phyloP scores from a whole-genome alignment of 2,329 filamentous ascomycete genomes.

The Elsinoe ampelina region DNA sequence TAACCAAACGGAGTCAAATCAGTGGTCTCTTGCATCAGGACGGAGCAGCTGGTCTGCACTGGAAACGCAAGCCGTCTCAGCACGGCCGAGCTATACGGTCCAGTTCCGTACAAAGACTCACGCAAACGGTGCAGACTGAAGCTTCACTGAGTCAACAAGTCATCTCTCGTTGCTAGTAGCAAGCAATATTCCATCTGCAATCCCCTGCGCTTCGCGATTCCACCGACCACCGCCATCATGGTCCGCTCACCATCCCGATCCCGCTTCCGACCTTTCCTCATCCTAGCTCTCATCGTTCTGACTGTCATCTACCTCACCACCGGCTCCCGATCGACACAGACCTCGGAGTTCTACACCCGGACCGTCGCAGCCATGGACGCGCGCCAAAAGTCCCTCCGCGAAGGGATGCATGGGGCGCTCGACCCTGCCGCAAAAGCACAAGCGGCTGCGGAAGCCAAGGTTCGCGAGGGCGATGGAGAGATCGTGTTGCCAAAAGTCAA shows the following conservation, averaged over 20 bases:
- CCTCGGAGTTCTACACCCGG: constrained; percentile 48
- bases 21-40: neutral
- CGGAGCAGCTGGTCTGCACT: neutral
- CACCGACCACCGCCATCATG: constrained; percentile 5
- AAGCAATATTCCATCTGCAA: neutral
- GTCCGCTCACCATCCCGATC: constrained; percentile 12
- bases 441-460: constrained; percentile 18
- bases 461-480: constrained; percentile 6
- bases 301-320: constrained; percentile 64
- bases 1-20: neutral
- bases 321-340: constrained; percentile 44
- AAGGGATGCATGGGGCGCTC: neutral
- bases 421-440: constrained; percentile 15
- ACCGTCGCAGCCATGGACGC: constrained; percentile 47
- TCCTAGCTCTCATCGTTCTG: constrained; percentile 55
- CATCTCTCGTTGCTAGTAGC: neutral
- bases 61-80: neutral
- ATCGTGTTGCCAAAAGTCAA: constrained; percentile 9
- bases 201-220: neutral
- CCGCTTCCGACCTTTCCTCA: constrained; percentile 32
- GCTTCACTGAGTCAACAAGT: too few relatives aligned
- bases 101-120: neutral
- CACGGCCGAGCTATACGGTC: neutral
- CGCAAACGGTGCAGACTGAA: neutral
- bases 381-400: constrained; percentile 24